phyloP scores from a whole-genome alignment of 495 filamentous ascomycete genomes.

The Aspergillus olivimuriae region DNA sequence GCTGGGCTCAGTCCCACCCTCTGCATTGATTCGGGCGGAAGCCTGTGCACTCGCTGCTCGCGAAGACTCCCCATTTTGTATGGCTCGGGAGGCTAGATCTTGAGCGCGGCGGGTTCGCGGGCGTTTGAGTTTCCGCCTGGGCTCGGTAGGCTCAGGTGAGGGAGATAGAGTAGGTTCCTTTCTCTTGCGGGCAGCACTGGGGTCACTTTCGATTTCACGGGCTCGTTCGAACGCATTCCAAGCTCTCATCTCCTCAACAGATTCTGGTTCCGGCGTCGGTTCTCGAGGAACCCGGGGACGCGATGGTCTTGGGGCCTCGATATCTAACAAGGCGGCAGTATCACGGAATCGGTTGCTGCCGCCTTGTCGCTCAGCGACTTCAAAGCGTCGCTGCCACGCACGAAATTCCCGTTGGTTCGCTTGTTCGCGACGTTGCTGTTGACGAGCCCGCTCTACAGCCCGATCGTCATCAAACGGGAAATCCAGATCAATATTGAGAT shows the following conservation, averaged over 20 bases:
- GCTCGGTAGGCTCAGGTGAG: constrained; percentile 51
- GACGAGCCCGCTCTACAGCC: constrained; percentile 38
- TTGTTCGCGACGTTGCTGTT: constrained; percentile 52
- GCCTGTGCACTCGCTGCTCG: constrained; percentile 28
- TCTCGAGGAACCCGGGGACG: constrained; percentile 38
- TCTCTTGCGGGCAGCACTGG: constrained; percentile 56
- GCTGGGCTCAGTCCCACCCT: constrained; percentile 43
- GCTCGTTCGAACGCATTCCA: constrained; percentile 89
- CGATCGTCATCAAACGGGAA: constrained; percentile 78
- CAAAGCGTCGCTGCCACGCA: constrained; percentile 72
- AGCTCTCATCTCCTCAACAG: constrained; percentile 70
- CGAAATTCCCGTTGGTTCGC: constrained; percentile 61
- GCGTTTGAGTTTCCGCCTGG: constrained; percentile 75
- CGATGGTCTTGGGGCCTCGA: constrained; percentile 40
- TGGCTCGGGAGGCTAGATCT: constrained; percentile 39
- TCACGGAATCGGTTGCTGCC: constrained; percentile 65
- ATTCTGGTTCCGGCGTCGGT: constrained; percentile 55
- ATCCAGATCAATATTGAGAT: constrained; percentile 75
- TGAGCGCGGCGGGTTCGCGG: constrained; percentile 61
- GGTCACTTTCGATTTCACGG: constrained; percentile 56
- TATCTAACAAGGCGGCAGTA: constrained; percentile 47
- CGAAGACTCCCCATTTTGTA: constrained; percentile 42
- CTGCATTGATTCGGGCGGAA: constrained; percentile 24
- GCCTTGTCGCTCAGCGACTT: constrained; percentile 72
- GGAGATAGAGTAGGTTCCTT: constrained; percentile 76